Evolutionary conservation across 352 stramenopile genomes (phyloP), one percentile per base, ranked within the genome.

Genomic region (Phytophthora vignae): DNA sequence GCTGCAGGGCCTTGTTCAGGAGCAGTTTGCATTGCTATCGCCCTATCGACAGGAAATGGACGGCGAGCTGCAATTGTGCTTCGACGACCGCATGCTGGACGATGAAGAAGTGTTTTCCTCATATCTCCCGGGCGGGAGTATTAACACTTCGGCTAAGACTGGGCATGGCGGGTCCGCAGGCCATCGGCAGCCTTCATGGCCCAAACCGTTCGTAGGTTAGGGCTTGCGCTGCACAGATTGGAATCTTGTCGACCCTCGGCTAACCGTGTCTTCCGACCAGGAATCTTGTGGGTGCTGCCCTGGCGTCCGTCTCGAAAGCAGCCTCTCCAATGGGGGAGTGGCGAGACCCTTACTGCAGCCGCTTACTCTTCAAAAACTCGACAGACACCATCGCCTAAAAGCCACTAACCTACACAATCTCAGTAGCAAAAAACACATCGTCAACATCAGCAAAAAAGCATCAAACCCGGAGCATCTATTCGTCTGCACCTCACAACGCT

Each of bases 281-380:
- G 85, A 22, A 87, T 92, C 63, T 62, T 92, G 29, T 93, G 83
- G 82, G 78, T 91, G 27, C 57, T 90, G 9, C 83, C 83, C 1
- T 91, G 87, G 64, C 77, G 80, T 4, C 54, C 72, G n/a, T 57
- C 62, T 48, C 69, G 73, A 2, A 71, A 67, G 12, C 60, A 69
- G 6, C 63, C 64, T 9, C 50, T 77, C 38, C 60, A 74, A 52
- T 76, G 69, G 69, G 69, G 56, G 44, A 65, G 21, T 14, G 59
- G 38, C 65, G 69, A 71, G 71, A 66, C 50, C 29, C 40, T 42
- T 6, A 22, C 61, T 55, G 8, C 15, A 60, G 9, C 12, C 11
- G 19, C 31, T 31, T 2, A 31, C 27, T 31, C 27, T 31, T 31
- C 27, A 31, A 31, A 31, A 31, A 31, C 27, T 31, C 27, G 27